These are phyloP conservation scores for Alternaria consortialis DNA, from an alignment of 2,329 filamentous ascomycete genomes.

Conservation along the genomic window DNA sequence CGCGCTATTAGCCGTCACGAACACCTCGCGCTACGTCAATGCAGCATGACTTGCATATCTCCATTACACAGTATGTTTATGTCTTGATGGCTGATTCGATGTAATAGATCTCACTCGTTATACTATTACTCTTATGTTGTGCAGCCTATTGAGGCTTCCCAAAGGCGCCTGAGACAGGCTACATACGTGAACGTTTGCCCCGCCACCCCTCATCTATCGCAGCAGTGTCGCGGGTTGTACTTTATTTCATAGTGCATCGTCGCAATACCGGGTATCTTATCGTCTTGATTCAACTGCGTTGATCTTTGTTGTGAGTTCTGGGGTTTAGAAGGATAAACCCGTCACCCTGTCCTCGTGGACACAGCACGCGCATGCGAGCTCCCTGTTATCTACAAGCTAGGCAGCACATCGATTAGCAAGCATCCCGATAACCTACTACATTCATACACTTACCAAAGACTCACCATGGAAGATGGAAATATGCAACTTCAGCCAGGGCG, in stretches of 20 bases:
- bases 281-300: not conserved
- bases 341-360: constrained; percentile 35
- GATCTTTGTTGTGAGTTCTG: not conserved
- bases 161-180: not conserved
- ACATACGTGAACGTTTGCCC: constrained; percentile 13
- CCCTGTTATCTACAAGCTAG: constrained; percentile 17
- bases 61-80: not conserved
- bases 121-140: not conserved
- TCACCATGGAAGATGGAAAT: constrained; percentile 42
- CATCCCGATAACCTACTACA: not conserved
- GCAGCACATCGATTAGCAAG: constrained; percentile 17
- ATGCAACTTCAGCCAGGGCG: constrained; percentile 44
- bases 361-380: constrained; percentile 29
- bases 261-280: not conserved
- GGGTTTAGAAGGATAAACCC: not conserved
- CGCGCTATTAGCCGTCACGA: not conserved
- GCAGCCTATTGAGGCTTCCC: not conserved
- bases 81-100: not conserved
- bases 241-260: not conserved
- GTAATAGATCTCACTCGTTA: not conserved
- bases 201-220: constrained; percentile 24
- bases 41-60: constrained; percentile 11
- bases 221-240: not conserved
- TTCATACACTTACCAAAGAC: not conserved
- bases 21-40: constrained; percentile 20